Conservation (phyloP, 768 basidiomycete genomes). For the Sarcodon aspratus region DNA sequence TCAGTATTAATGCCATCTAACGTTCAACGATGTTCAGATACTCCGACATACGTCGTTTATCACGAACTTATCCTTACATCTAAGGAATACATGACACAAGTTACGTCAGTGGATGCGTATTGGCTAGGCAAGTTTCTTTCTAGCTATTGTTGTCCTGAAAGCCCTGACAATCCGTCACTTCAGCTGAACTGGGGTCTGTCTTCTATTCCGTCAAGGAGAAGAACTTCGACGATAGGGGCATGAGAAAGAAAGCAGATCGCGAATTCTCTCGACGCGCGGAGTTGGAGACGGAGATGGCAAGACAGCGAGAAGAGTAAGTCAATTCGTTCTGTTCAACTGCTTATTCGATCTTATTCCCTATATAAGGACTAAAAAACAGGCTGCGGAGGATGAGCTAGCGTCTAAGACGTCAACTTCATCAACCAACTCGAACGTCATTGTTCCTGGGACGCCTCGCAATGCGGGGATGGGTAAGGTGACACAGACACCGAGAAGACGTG, state of each 20-base stretch:
- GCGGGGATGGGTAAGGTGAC: constrained; percentile 41
- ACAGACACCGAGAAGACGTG: constrained; percentile 66
- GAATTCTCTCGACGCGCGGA: constrained; percentile 91
- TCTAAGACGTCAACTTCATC: constrained; percentile 36
- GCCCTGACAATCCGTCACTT: not conserved
- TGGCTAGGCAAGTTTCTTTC: constrained; percentile 68
- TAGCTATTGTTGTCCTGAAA: not conserved
- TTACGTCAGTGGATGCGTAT: constrained; percentile 95
- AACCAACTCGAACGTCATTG: constrained; percentile 51
- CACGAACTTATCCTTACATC: constrained; percentile 94
- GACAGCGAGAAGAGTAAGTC: constrained; percentile 60
- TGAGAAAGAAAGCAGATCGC: constrained; percentile 64
- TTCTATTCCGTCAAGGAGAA: constrained; percentile 98
- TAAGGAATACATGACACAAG: constrained; percentile 98
- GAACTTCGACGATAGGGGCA: constrained; percentile 86
- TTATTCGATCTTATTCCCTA: constrained; percentile 4
- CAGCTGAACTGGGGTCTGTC: constrained; percentile 89
- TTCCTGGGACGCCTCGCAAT: constrained; percentile 74
- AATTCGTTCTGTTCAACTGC: not conserved
- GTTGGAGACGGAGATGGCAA: constrained; percentile 85
- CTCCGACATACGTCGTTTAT: constrained; percentile 93
- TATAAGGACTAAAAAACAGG: constrained; percentile 48
- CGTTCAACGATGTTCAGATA: constrained; percentile 38
- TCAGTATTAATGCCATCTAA: not conserved
- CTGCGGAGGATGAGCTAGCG: constrained; percentile 46